Conservation (phyloP, 2,329 filamentous ascomycete species). For the Fusarium domesticum region DNA sequence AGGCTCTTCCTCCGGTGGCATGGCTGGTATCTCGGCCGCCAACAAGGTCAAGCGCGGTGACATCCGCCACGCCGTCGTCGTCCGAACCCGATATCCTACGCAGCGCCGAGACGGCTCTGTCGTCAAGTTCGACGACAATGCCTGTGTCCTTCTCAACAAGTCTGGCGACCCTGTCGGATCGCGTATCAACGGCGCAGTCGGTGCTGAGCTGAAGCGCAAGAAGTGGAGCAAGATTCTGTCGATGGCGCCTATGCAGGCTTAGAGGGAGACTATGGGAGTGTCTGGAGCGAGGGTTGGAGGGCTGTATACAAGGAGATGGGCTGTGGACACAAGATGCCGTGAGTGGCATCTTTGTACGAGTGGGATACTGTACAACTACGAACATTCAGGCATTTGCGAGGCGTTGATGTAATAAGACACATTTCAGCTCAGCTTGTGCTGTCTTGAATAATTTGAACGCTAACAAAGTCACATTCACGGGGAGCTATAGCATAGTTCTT, state of each 20-base stretch:
- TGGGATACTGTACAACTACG: constrained; percentile 35
- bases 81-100: constrained; percentile 84
- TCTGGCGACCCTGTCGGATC: constrained; percentile 91
- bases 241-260: constrained; percentile 73
- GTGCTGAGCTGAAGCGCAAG: constrained; percentile 81
- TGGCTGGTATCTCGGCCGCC: constrained; percentile 68
- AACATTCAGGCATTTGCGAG: constrained; percentile 34
- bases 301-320: constrained; percentile 12
- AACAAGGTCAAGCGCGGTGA: constrained; percentile 96
- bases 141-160: constrained; percentile 96
- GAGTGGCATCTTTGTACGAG: constrained; percentile 21
- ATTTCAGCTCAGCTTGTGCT: constrained; percentile 22
- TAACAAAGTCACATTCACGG: constrained; percentile 6
- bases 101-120: constrained; percentile 86
- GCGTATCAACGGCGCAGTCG: constrained; percentile 88
- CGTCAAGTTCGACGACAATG: constrained; percentile 95
- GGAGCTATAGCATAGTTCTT: neutral
- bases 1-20: constrained; percentile 68
- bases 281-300: constrained; percentile 1
- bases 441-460: neutral
- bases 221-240: constrained; percentile 99
- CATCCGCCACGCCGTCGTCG: constrained; percentile 92
- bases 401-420: constrained; percentile 34
- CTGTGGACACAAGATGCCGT: neutral
- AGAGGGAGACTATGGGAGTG: constrained; percentile 18